Evolutionary conservation across 805 yeast species (phyloP), one percentile per base, ranked within the genome.

Genomic region (Candida taoyuanica): DNA sequence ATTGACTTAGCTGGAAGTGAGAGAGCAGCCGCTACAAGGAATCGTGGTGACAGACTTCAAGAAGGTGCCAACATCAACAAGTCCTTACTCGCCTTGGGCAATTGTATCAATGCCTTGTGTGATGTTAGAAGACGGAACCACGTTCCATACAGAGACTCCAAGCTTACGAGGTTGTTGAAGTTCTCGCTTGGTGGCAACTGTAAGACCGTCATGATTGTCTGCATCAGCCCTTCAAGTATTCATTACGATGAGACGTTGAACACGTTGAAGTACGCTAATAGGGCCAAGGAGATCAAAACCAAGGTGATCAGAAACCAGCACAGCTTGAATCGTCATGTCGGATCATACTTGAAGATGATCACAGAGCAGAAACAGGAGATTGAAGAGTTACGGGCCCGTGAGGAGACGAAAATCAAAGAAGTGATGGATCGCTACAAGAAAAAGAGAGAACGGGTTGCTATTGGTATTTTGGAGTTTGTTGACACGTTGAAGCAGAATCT

Each of bases 1-100:
- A 89, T 91, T 33, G 98, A 91, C 59, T 63, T 91, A 31, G 98
- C 98, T 0, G 98, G 98, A 5, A 84, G 95, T 60, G 98, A 91
- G 63, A 68, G 98, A 29, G 98, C 98, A 0, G 79, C 93, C 0
- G 83, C 93, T 0, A 88, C 98, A 0, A 77, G 75, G 48, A 91
- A 91, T 58, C 62, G 87, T 32, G 98, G 98, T 0, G 74, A 71
- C 21, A 64, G 96, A 34, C 68, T 91, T 12, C 74, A 76, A 39
- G 98, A 91, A 59, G 97, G 98, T 19, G 98, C 97, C 12, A 86
- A 86, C 58, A 91, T 91, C 55, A 91, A 91, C 64, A 77, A 80
- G 56, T 87, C 96, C 0, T 65, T 91, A 31, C 62, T 91, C 34
- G 96, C 98, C 0, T 68, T 91, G 32, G 98, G 97, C 0, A 89